Percentiles rank a stretch among this genome's conserved stretches.
These are phyloP conservation scores for Magnaporthiopsis poae DNA, from an alignment of 2,329 filamentous ascomycete genomes.

Conservation along the genomic window DNA sequence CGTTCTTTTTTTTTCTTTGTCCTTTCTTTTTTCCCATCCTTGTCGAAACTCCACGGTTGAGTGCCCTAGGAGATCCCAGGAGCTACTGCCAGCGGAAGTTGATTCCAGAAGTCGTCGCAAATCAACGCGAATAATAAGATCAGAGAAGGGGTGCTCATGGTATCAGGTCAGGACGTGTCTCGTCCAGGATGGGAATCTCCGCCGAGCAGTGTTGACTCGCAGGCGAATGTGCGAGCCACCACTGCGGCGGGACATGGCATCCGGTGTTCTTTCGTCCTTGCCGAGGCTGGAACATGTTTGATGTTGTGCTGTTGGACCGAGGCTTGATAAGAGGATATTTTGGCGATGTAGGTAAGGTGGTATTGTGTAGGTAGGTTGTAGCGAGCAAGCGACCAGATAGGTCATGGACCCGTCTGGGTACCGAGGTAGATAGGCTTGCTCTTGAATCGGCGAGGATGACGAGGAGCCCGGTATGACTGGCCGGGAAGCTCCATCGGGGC, in stretches of 20 bases:
- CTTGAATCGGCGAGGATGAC: not conserved
- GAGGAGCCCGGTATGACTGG: slow-evolving; percentile 1
- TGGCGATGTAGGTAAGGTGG: too few relatives aligned
- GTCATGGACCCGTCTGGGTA: not conserved
- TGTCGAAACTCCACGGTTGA: too few relatives aligned
- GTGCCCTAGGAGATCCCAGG: too few relatives aligned
- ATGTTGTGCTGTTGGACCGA: not conserved
- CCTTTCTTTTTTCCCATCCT: not conserved
- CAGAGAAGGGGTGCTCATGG: not conserved
- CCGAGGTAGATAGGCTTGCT: slow-evolving; percentile 1
- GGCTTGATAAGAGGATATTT: not conserved
- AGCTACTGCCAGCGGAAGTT: not conserved
- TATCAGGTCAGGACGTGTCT: not conserved
- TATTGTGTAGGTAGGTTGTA: not conserved
- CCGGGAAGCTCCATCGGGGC: not conserved
- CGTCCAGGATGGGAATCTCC: not conserved
- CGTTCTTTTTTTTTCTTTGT: not conserved
- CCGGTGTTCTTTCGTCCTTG: not conserved
- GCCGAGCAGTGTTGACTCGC: not conserved
- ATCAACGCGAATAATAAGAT: not conserved
- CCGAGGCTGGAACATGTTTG: not conserved
- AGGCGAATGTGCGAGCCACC: not conserved
- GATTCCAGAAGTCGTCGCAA: not conserved
- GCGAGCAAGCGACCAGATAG: not conserved
- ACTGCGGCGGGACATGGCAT: not conserved